These are phyloP conservation scores for Aspergillus nanangensis DNA, from an alignment of 495 filamentous ascomycete genomes.

Conservation along the genomic window DNA sequence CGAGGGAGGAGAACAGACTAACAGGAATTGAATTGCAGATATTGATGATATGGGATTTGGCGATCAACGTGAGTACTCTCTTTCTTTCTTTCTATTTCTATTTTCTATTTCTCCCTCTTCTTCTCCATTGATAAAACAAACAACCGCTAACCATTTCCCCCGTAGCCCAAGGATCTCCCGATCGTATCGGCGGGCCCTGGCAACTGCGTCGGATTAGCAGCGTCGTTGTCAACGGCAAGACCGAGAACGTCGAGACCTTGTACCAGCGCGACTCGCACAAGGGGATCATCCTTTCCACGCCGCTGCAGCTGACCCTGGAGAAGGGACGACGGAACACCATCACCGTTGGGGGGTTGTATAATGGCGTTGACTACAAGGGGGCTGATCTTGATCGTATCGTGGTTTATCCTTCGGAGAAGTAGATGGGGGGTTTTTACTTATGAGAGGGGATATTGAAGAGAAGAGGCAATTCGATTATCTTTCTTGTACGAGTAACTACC, in stretches of 20 bases:
- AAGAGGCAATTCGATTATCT: too few relatives aligned
- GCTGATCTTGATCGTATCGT: conserved; percentile 24
- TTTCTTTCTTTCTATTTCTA: too few relatives aligned
- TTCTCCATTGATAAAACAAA: not conserved
- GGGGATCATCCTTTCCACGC: conserved; percentile 22
- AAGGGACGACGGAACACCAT: conserved; percentile 21
- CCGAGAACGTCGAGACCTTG: conserved; percentile 14
- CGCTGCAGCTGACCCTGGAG: conserved; percentile 18
- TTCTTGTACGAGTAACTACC: too few relatives aligned
- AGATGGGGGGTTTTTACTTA: too few relatives aligned
- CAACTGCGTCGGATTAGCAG: conserved; percentile 24
- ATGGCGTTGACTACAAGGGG: conserved; percentile 19
- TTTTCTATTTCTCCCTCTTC: too few relatives aligned
- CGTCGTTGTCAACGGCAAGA: conserved; percentile 20
- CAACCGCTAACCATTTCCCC: not conserved
- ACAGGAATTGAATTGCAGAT: conserved; percentile 8
- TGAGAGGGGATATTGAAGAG: too few relatives aligned
- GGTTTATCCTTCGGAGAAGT: conserved; percentile 17
- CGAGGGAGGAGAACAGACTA: not conserved
- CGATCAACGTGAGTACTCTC: conserved; percentile 18
- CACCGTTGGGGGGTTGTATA: conserved; percentile 18
- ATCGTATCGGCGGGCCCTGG: conserved; percentile 21
- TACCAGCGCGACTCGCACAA: conserved; percentile 25
- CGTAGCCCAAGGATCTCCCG: conserved; percentile 20
- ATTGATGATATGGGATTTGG: conserved; percentile 26